Conservation (phyloP, 2,329 filamentous ascomycete species). For the Dactylella cylindrospora region DNA sequence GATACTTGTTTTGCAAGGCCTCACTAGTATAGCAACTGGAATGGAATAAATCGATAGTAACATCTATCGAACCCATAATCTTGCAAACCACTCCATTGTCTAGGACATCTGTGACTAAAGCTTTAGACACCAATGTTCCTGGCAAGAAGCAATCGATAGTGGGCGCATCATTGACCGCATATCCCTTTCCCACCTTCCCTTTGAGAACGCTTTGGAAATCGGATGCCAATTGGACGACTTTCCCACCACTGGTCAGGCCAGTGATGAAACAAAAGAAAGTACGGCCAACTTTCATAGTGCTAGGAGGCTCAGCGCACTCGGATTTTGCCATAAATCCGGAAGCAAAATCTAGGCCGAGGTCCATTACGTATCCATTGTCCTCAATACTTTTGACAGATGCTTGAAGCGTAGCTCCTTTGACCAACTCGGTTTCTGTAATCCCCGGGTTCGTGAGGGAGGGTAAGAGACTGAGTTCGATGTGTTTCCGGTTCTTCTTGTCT, state of each 20-base stretch:
- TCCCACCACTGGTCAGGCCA: conserved; percentile 72
- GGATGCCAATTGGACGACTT: conserved; percentile 82
- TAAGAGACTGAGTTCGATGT: conserved; percentile 82
- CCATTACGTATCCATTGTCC: conserved; percentile 93
- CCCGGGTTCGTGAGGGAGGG: conserved; percentile 77
- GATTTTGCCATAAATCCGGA: conserved; percentile 76
- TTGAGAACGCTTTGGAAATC: conserved; percentile 65
- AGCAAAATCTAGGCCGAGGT: conserved; percentile 71
- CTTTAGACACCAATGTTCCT: conserved; percentile 76
- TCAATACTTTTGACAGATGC: conserved; percentile 88
- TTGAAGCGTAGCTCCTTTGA: conserved; percentile 76
- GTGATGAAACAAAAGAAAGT: conserved; percentile 82
- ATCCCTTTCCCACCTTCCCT: conserved; percentile 47
- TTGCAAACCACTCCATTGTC: conserved; percentile 78
- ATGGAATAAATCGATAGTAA: conserved; percentile 86
- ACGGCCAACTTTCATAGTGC: conserved; percentile 58
- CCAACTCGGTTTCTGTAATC: conserved; percentile 70
- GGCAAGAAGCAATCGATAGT: conserved; percentile 89
- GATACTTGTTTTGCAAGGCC: conserved; percentile 75
- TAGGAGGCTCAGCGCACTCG: conserved; percentile 64
- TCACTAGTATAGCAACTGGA: conserved; percentile 72
- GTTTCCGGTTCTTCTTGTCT: conserved; percentile 68
- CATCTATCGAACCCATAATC: conserved; percentile 86
- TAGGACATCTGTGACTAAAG: conserved; percentile 74
- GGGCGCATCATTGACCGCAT: conserved; percentile 64